Percentiles rank a stretch among this genome's conserved stretches.
phyloP scores from a whole-genome alignment of 352 stramenopile species.

The Phytopythium montanum region DNA sequence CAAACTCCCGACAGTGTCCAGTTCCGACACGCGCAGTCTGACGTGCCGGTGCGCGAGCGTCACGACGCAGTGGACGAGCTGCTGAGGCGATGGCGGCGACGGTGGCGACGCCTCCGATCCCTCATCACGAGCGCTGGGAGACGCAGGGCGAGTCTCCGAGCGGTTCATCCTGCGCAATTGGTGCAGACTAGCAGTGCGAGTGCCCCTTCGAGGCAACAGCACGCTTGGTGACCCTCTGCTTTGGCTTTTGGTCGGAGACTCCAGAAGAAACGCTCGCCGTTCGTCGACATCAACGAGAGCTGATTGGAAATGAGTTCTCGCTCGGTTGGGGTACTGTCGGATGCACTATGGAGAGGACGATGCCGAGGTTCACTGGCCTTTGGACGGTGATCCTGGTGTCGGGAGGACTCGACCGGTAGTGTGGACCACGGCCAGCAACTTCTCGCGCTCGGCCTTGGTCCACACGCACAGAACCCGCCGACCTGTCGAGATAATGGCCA shows the following conservation, averaged over 20 bases:
- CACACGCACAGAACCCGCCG: neutral
- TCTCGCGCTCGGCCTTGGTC: neutral
- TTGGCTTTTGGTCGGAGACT: too few species aligned
- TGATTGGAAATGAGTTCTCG: too few species aligned
- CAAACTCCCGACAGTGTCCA: neutral
- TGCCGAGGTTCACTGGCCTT: neutral
- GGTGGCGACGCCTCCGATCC: neutral
- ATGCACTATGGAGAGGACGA: too few species aligned
- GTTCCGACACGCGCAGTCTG: neutral
- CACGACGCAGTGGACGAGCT: neutral
- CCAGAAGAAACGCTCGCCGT: too few species aligned
- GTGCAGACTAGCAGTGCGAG: neutral
- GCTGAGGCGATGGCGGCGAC: neutral
- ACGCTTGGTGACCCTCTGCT: too few species aligned
- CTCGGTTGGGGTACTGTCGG: too few species aligned
- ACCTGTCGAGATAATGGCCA: neutral
- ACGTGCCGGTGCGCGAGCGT: constrained; percentile 2
- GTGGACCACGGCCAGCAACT: neutral
- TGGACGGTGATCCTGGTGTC: neutral
- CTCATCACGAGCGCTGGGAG: neutral
- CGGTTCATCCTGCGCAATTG: neutral
- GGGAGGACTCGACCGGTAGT: neutral
- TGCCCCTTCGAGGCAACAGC: neutral
- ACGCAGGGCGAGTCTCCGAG: neutral
- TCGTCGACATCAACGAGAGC: too few species aligned